These are phyloP conservation scores for Colletotrichum incanum DNA, from an alignment of 2,329 filamentous ascomycete genomes.

Conservation along the genomic window DNA sequence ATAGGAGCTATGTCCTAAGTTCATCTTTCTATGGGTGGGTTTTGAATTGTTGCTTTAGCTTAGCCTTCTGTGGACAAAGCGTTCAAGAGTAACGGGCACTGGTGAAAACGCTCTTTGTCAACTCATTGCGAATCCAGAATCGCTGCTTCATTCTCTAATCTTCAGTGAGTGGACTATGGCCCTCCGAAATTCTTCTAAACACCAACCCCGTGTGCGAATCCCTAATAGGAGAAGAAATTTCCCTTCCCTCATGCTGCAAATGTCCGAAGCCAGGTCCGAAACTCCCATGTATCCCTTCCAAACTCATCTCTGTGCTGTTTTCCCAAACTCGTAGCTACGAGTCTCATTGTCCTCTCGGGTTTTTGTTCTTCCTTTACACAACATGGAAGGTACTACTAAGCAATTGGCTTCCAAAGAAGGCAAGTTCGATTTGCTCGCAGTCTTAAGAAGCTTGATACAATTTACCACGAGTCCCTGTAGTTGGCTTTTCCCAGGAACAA, in stretches of 20 bases:
- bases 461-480: too few relatives aligned
- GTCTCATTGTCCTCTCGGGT: background rate
- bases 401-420: too few relatives aligned
- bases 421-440: too few relatives aligned
- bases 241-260: background rate
- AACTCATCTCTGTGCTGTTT: fast-evolving
- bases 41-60: too few relatives aligned
- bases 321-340: background rate
- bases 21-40: too few relatives aligned
- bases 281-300: background rate
- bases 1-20: too few relatives aligned
- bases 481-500: too few relatives aligned
- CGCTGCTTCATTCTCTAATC: background rate
- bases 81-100: background rate
- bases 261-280: background rate
- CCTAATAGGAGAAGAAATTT: background rate
- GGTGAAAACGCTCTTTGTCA: background rate
- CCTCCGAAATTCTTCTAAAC: background rate
- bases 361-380: too few relatives aligned
- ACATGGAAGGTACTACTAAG: too few relatives aligned
- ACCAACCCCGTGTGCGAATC: background rate
- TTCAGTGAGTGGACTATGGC: background rate
- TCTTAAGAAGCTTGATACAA: too few relatives aligned
- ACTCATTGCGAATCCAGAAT: background rate
- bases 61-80: background rate